These are phyloP conservation scores for Chlamydomonas reinhardtii DNA, from an alignment of 163 green algal species.

Conservation along the genomic window DNA sequence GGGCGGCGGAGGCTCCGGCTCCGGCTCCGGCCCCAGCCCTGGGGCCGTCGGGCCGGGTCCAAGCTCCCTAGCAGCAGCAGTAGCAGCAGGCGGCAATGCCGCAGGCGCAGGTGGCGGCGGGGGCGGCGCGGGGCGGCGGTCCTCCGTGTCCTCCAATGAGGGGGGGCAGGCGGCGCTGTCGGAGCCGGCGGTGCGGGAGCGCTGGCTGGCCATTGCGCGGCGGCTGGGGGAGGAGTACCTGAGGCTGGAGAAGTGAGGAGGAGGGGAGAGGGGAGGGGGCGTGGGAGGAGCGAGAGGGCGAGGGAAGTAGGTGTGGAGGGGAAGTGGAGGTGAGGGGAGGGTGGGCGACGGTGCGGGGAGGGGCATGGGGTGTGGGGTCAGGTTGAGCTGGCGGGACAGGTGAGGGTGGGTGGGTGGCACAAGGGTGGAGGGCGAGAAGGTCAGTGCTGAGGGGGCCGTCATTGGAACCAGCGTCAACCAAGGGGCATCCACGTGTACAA, in stretches of 20 bases:
- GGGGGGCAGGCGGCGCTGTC: background rate
- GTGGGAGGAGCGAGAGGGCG: background rate
- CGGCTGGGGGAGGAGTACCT: slow-evolving; percentile 60
- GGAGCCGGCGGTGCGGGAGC: background rate
- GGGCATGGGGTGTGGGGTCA: background rate
- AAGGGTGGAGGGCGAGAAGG: too few relatives aligned
- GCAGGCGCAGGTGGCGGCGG: background rate
- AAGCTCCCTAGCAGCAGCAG: background rate
- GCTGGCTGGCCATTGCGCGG: slow-evolving; percentile 16
- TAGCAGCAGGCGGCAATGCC: slow-evolving; percentile 24
- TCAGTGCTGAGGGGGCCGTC: too few relatives aligned
- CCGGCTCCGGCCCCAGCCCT: too few relatives aligned
- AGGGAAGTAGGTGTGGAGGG: background rate
- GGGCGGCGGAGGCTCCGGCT: too few relatives aligned
- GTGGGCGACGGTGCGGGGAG: too few relatives aligned
- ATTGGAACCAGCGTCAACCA: too few relatives aligned
- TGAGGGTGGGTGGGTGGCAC: too few relatives aligned
- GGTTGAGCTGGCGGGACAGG: background rate
- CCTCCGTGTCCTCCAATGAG: too few relatives aligned
- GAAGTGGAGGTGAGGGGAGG: background rate
- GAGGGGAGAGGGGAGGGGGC: background rate
- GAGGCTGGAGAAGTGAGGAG: slow-evolving; percentile 57
- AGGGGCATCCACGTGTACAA: too few relatives aligned
- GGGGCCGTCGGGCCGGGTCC: too few relatives aligned
- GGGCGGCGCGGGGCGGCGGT: background rate